phyloP scores from a whole-genome alignment of 2,329 filamentous ascomycete genomes.

The Diplodia corticola region DNA sequence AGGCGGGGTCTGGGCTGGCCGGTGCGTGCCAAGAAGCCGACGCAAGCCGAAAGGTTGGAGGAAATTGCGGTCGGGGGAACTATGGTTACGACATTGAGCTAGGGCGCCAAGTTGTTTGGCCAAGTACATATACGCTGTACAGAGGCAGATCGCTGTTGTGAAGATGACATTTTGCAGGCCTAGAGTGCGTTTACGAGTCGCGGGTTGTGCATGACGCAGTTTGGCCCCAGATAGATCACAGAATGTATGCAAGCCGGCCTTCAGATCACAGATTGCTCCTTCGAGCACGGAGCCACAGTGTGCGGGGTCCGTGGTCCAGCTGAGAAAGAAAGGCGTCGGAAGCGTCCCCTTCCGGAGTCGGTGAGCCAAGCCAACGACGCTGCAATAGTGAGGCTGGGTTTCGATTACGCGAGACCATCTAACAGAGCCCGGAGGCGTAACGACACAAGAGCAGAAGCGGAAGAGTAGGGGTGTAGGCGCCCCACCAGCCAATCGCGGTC shows the following conservation, averaged over 20 bases:
- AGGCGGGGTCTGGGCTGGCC: neutral
- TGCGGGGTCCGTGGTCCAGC: neutral
- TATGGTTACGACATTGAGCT: neutral
- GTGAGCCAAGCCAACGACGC: neutral
- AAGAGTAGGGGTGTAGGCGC: no score
- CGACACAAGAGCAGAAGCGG: no score
- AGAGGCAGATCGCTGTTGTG: no score
- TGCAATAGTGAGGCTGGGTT: neutral
- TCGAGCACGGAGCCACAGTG: neutral
- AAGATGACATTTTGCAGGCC: no score
- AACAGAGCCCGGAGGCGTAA: neutral
- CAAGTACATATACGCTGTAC: no score
- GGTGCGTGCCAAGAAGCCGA: constrained; percentile 1
- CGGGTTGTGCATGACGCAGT: neutral
- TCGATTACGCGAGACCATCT: neutral
- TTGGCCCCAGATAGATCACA: neutral
- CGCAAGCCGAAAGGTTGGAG: neutral
- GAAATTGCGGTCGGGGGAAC: neutral
- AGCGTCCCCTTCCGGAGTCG: neutral
- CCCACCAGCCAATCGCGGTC: neutral
- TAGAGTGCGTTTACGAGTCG: no score
- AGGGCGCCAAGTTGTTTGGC: neutral
- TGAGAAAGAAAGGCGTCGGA: neutral
- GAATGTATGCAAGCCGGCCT: neutral
- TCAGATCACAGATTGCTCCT: neutral